Percentiles rank a stretch among this genome's conserved stretches.
Evolutionary conservation across 1,139 yeast genomes (phyloP).

Genomic region (Saccharomyces hybrid): DNA sequence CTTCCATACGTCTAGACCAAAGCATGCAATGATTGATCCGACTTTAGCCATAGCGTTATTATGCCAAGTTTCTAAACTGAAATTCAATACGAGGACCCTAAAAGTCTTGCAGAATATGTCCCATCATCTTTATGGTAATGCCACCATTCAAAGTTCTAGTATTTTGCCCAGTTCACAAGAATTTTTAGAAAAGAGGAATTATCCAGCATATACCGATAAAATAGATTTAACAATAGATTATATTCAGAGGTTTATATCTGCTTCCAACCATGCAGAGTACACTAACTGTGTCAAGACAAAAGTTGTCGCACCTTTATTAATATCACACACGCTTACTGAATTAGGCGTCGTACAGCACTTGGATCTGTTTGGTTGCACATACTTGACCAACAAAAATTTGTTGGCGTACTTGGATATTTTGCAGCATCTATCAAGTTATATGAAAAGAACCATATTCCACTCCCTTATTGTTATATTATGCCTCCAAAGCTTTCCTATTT

Average conservation of each 20-base stretch:
- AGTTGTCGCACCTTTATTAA: constrained; percentile 19
- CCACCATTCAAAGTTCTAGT: constrained; percentile 11
- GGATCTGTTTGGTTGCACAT: constrained; percentile 25
- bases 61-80: constrained; percentile 15
- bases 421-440: constrained; percentile 15
- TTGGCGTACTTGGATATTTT: constrained; percentile 20
- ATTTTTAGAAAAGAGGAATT: constrained; percentile 12
- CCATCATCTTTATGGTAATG: constrained; percentile 15
- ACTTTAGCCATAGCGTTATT: constrained; percentile 16
- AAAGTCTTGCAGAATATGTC: constrained; percentile 17
- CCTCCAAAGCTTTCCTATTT: constrained; percentile 23
- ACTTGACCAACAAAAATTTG: constrained; percentile 20
- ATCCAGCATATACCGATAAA: constrained; percentile 15
- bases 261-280: constrained; percentile 28
- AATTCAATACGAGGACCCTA: constrained; percentile 19
- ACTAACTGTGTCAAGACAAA: constrained; percentile 15
- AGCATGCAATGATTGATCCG: constrained; percentile 13
- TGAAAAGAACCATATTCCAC: constrained; percentile 23
- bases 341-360: constrained; percentile 18
- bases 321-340: constrained; percentile 18
- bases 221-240: constrained; percentile 24
- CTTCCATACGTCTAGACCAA: constrained; percentile 24
- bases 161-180: constrained; percentile 18
- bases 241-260: constrained; percentile 24
- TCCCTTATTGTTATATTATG: constrained; percentile 23